phyloP scores from a whole-genome alignment of 306 rosid species.

The Cicer judaicum region DNA sequence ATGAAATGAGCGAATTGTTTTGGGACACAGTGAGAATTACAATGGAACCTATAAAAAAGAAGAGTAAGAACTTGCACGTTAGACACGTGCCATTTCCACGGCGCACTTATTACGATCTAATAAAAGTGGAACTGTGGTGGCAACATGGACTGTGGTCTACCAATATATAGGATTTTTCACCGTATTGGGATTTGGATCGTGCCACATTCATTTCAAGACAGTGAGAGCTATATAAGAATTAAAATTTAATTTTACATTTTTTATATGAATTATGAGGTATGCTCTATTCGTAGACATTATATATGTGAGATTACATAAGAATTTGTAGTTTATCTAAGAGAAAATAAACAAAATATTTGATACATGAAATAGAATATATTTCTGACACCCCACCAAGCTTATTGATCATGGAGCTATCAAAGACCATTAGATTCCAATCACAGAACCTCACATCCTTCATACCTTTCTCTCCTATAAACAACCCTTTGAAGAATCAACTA shows the following conservation, averaged over 20 bases:
- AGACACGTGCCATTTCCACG: too few relatives aligned
- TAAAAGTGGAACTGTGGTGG: not conserved
- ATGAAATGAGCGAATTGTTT: too few relatives aligned
- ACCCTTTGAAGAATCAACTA: constrained; percentile 22
- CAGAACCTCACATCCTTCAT: constrained; percentile 43
- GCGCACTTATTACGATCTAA: too few relatives aligned
- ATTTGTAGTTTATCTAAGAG: not conserved
- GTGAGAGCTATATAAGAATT: not conserved
- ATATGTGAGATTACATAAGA: not conserved
- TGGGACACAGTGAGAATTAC: too few relatives aligned
- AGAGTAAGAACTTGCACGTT: too few relatives aligned
- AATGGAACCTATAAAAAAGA: too few relatives aligned
- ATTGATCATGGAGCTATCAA: constrained; percentile 43
- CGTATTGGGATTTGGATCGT: not conserved
- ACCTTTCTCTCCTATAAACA: constrained; percentile 37
- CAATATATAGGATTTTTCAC: not conserved
- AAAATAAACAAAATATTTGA: too few relatives aligned
- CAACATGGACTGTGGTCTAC: not conserved
- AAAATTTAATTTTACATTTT: not conserved
- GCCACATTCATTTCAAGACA: not conserved
- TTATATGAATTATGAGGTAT: not conserved
- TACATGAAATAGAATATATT: too few relatives aligned
- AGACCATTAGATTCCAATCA: constrained; percentile 45
- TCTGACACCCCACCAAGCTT: too few relatives aligned
- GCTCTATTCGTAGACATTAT: not conserved